A percentile compares a stretch with the other conserved stretches of the same genome.
Evolutionary conservation across 495 filamentous ascomycete species (phyloP).

Genomic region (Cladorrhinum samala): DNA sequence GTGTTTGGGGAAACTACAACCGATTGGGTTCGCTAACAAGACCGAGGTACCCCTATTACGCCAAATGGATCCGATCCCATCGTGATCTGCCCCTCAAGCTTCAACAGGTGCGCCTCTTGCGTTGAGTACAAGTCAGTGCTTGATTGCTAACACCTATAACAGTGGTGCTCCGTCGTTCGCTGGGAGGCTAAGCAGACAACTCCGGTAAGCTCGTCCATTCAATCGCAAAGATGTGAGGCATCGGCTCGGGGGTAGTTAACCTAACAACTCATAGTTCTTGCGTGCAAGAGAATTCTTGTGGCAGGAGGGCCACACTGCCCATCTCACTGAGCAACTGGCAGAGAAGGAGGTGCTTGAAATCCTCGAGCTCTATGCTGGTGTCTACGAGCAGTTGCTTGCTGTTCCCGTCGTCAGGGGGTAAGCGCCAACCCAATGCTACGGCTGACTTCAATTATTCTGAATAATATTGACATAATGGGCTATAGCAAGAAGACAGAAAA

Average conservation of each 20-base stretch:
- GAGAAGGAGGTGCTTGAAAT: constrained; percentile 83
- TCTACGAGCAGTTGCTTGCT: constrained; percentile 89
- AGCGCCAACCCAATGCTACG: neutral
- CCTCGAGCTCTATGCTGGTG: constrained; percentile 81
- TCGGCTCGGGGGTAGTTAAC: neutral
- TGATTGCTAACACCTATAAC: constrained; percentile 54
- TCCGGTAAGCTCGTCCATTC: constrained; percentile 34
- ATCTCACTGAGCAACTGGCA: constrained; percentile 71
- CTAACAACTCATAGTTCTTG: constrained; percentile 49
- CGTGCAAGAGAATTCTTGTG: constrained; percentile 91
- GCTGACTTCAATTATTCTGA: constrained; percentile 36
- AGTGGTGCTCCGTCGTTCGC: constrained; percentile 96
- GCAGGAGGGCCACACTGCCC: constrained; percentile 98
- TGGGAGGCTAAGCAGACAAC: constrained; percentile 99
- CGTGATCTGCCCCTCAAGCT: constrained; percentile 73
- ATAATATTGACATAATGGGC: no score
- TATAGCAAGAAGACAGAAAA: constrained; percentile 68
- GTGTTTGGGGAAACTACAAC: constrained; percentile 39
- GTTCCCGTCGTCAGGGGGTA: constrained; percentile 78
- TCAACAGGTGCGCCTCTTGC: no score
- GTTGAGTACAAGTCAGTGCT: neutral
- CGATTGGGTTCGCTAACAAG: neutral
- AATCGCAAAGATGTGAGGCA: neutral
- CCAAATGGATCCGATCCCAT: constrained; percentile 85
- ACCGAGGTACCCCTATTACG: neutral